Evolutionary conservation across 306 rosid genomes (phyloP), one percentile per base, ranked within the genome.

Genomic region (Cucumis hystrix): DNA sequence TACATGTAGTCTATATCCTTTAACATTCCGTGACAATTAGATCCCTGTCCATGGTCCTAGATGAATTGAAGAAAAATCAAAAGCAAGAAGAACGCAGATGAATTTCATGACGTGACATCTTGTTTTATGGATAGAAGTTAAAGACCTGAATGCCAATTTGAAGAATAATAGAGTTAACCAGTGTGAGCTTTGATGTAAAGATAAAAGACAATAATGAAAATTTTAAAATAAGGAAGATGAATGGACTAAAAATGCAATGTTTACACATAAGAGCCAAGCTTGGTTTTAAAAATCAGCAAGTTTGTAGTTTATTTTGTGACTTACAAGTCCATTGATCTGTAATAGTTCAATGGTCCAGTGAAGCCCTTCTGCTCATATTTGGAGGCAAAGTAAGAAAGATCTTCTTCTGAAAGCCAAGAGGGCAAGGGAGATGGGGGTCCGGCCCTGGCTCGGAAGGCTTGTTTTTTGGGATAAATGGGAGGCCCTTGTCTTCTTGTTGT

Each of bases 351-450:
- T 9, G 82, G 88, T 4, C 96, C 93, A 1, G 90, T 90, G 86
- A 92, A 89, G 40, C 97, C 96, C 62, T 77, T 86, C 74, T 86
- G 85, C 8, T 86, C 84, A 70, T 77, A 92, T 79, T 86, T 85
- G 78, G 70, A 52, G 62, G 76, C 92, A 71, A 85, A 89, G 81
- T 87, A 90, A 7, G 84, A 55, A 20, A 89, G 79, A 66, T 90
- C 97, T 80, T 89, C 81, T 89, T 90, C 90, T 6, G 89, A 85
- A 43, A 92, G 78, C 97, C 97, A 92, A 40, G 92, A 71, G 23
- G 97, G 96, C 77, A 90, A 71, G 43, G 8, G 64, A 10, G 82
- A 76, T 59, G 89, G 82, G 72, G 89, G 18, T 79, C 81, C 88
- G 13, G 5, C 8, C 30, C 86, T 47, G 30, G 74, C 77, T 52